Conservation (phyloP, 148 eudicot species). For the Rhododendron williamsianum region DNA sequence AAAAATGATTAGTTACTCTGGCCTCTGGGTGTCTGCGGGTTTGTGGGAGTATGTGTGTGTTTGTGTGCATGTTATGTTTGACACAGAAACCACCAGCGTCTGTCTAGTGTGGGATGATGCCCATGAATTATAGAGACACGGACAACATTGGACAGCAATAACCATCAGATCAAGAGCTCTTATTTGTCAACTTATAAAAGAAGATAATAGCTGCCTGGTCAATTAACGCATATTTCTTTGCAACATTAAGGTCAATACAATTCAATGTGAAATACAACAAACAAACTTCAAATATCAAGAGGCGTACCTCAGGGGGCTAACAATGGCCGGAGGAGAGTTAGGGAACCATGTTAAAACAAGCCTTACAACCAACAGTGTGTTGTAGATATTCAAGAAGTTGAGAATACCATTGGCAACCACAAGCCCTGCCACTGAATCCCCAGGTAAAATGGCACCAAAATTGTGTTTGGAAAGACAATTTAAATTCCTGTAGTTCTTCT, state of each 20-base stretch:
- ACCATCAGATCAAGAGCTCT: not conserved
- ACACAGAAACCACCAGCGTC: not conserved
- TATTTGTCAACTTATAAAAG: not conserved
- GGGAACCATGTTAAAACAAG: slow-evolving; percentile 98
- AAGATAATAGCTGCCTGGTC: not conserved
- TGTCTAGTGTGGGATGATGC: not conserved
- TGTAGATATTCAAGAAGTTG: slow-evolving; percentile 85
- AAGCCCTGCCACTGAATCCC: slow-evolving; percentile 80
- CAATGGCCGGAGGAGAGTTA: slow-evolving; percentile 76
- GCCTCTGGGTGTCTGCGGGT: not conserved
- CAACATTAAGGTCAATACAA: not conserved
- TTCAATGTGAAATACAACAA: not conserved
- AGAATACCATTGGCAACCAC: slow-evolving; percentile 75
- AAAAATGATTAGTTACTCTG: not conserved
- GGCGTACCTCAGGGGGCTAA: slow-evolving; percentile 78
- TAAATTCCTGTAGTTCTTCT: slow-evolving; percentile 35
- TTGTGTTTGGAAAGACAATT: slow-evolving; percentile 46
- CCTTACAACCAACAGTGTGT: slow-evolving; percentile 69
- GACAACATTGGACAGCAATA: not conserved
- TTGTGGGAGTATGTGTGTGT: too few relatives aligned
- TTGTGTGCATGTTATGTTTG: not conserved
- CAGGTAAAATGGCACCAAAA: slow-evolving; percentile 91
- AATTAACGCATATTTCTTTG: not conserved
- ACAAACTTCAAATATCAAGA: not conserved
- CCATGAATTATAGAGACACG: not conserved